Evolutionary conservation across 495 filamentous ascomycete species (phyloP).

Genomic region (Durotheca rogersii): DNA sequence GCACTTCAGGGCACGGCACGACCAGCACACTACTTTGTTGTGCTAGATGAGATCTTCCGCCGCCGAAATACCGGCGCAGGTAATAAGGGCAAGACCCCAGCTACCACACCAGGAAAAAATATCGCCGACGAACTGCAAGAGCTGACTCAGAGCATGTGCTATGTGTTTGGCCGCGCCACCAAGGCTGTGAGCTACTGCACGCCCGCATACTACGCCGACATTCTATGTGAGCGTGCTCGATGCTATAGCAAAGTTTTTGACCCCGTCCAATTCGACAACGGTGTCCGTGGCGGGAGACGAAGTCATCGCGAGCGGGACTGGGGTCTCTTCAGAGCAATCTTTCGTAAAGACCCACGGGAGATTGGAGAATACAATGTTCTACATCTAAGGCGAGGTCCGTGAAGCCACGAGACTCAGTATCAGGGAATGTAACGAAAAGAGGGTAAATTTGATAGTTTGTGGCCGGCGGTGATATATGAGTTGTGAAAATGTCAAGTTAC

Average conservation of each 20-base stretch:
- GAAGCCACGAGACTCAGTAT: neutral
- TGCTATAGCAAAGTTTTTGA: constrained; percentile 56
- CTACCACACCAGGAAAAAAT: constrained; percentile 23
- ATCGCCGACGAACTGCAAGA: constrained; percentile 52
- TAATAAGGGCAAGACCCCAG: neutral
- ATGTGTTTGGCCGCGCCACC: constrained; percentile 64
- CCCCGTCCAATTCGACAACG: constrained; percentile 23
- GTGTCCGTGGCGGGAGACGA: constrained; percentile 22
- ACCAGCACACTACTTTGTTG: constrained; percentile 63
- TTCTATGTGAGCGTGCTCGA: constrained; percentile 60
- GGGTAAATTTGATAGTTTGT: too few relatives aligned
- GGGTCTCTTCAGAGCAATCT: constrained; percentile 4
- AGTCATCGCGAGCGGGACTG: constrained; percentile 7
- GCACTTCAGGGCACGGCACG: constrained; percentile 73
- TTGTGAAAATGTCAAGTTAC: too few relatives aligned
- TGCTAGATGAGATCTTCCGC: constrained; percentile 62
- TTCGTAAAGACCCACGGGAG: constrained; percentile 46
- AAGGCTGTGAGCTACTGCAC: constrained; percentile 64
- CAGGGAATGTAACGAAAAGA: too few relatives aligned
- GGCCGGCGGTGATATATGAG: too few relatives aligned
- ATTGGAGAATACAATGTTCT: constrained; percentile 64
- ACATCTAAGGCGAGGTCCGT: constrained; percentile 48
- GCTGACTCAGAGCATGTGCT: constrained; percentile 64
- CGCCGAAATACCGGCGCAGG: neutral
- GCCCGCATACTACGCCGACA: constrained; percentile 68